Conservation (phyloP, 179 eudicot genomes). For the Silene vulgaris region DNA sequence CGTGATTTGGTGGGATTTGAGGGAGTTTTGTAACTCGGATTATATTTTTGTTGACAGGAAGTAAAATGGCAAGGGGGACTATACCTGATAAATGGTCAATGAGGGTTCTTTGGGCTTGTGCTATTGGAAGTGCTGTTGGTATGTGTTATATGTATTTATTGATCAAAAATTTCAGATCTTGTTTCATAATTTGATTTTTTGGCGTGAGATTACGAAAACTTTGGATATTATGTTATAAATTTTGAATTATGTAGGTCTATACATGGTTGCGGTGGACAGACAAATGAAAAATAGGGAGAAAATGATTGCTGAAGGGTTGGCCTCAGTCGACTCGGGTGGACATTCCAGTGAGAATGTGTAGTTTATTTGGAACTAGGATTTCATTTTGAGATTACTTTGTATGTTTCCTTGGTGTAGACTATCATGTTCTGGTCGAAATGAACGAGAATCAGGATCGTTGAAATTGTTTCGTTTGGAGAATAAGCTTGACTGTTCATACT, state of each 20-base stretch:
- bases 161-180: neutral
- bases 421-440: neutral
- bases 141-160: slow-evolving; percentile 16
- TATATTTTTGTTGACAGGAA: slow-evolving; percentile 20
- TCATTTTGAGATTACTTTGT: neutral
- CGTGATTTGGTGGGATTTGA: neutral
- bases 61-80: slow-evolving; percentile 65
- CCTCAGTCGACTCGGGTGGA: slow-evolving; percentile 35
- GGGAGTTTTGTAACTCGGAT: neutral
- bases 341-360: slow-evolving; percentile 40
- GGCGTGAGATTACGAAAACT: neutral
- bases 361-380: neutral
- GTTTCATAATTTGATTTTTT: neutral
- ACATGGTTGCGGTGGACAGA: slow-evolving; percentile 93
- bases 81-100: slow-evolving; percentile 86
- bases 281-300: slow-evolving; percentile 65
- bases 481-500: neutral
- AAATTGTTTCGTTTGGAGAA: neutral
- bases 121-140: slow-evolving; percentile 85
- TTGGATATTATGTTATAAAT: neutral
- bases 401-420: slow-evolving; percentile 9
- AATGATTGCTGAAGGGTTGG: slow-evolving; percentile 60
- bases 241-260: slow-evolving; percentile 46
- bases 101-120: slow-evolving; percentile 78
- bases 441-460: neutral